Evolutionary conservation across 2,329 filamentous ascomycete species (phyloP), one percentile per base, ranked within the genome.

Genomic region (Ophiosphaerella herpotricha): DNA sequence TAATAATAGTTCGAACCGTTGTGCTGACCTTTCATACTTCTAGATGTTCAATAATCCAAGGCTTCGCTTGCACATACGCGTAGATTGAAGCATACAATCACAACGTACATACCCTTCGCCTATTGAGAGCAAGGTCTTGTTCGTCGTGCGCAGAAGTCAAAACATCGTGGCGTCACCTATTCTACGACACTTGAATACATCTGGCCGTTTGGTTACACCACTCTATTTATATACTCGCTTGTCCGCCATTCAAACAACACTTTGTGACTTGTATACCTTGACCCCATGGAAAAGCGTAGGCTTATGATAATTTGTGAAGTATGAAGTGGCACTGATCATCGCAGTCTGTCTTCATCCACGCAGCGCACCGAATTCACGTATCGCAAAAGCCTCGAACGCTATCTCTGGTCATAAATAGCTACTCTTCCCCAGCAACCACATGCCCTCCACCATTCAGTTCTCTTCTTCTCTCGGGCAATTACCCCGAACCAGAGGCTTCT

Each of bases 301-400:
- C 6, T 29, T 29, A 11, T 11, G 26, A 4, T 29, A 29, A 11
- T 1, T 7, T 29, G 26, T 29, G 26, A 29, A 29, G 26, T 24
- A 29, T 55, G 48, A 48, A 47, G 36, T n/a, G 12, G 8, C 14
- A 29, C 34, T 52, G 55, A 53, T 63, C 42, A 37, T 14, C 2
- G 23, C 43, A 31, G 34, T 33, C 43, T 35, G 38, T 43, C 39
- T 34, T 12, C 38, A 16, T 31, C 48, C 49, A 44, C 54, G 52
- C 37, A 23, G 36, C 36, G 31, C 18, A 41, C 53, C 11, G 26
- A 8, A 29, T 61, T 63, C 61, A 64, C 59, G 24, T 21, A 48
- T 47, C 26, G 7, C 32, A 29, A 39, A 39, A 6, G 41, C 33
- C 18, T 24, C 32, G n/a, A 51, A 47, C 46, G 26, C 39, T 37